Evolutionary conservation across 306 rosid genomes (phyloP).

Genomic region (Cucurbita pepo): DNA sequence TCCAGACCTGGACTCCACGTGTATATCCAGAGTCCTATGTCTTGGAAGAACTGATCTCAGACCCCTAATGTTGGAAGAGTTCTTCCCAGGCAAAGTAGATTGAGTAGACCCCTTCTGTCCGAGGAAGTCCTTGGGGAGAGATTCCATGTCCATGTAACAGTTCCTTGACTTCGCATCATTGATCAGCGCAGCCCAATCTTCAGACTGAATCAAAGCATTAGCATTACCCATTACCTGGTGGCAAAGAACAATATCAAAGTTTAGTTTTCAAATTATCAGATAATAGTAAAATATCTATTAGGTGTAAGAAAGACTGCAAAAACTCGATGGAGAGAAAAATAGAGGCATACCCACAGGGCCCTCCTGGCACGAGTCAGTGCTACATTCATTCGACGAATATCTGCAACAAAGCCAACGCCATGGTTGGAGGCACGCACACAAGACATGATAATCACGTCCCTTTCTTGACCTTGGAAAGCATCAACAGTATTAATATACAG

Average conservation of each 20-base stretch:
- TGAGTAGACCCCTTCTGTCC: constrained; percentile 39
- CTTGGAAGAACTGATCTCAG: constrained; percentile 59
- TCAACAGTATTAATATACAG: constrained; percentile 88
- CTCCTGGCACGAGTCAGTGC: constrained; percentile 98
- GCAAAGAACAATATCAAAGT: constrained; percentile 3
- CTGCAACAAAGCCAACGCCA: constrained; percentile 96
- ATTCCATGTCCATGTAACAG: constrained; percentile 79
- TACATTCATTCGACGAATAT: constrained; percentile 91
- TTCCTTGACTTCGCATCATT: constrained; percentile 66
- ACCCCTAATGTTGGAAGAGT: constrained; percentile 48
- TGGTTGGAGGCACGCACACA: constrained; percentile 92
- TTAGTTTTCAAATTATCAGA: background rate
- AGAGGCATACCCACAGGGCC: constrained; percentile 71
- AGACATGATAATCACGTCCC: constrained; percentile 96
- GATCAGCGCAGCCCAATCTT: constrained; percentile 87
- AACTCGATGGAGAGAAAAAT: constrained; percentile 1
- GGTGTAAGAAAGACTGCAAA: background rate
- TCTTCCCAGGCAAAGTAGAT: constrained; percentile 49
- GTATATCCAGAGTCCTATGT: constrained; percentile 62
- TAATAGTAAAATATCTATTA: background rate
- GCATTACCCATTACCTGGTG: constrained; percentile 96
- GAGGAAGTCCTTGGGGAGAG: constrained; percentile 77
- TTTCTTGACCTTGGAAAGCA: constrained; percentile 98
- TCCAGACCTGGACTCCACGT: constrained; percentile 56
- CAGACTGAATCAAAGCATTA: constrained; percentile 61